These are phyloP conservation scores for Phialophora verrucosa DNA, from an alignment of 2,329 filamentous ascomycete genomes.

Conservation along the genomic window DNA sequence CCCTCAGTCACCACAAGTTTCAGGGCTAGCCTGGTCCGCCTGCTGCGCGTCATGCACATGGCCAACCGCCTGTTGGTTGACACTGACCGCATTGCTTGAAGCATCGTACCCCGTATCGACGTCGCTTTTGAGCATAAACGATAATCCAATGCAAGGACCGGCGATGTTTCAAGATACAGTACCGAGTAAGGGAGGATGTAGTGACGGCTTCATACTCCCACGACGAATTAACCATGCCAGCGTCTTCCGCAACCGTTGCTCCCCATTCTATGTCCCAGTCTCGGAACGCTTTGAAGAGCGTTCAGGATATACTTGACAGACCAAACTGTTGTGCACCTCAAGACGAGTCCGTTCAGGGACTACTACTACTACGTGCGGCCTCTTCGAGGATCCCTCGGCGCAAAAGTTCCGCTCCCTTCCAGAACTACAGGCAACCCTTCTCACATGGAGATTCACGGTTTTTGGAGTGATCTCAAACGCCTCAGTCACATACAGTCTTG, in stretches of 20 bases:
- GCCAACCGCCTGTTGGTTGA: neutral
- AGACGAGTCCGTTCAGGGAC: neutral
- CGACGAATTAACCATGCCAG: neutral
- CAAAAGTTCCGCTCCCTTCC: neutral
- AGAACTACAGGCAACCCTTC: neutral
- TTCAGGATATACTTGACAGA: neutral
- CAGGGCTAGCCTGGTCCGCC: conserved; percentile 22
- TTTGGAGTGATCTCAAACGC: too few species aligned
- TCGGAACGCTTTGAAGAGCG: neutral
- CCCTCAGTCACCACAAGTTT: conserved; percentile 24
- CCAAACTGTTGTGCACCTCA: neutral
- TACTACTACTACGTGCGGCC: neutral
- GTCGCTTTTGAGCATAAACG: neutral
- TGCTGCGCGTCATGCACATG: conserved; percentile 33
- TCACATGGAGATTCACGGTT: neutral
- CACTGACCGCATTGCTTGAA: neutral
- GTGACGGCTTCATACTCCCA: neutral
- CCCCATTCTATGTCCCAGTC: neutral
- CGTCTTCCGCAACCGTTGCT: neutral
- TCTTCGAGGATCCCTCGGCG: neutral
- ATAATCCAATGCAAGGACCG: conserved; percentile 1
- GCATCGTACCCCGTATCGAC: neutral
- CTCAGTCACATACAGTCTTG: too few species aligned
- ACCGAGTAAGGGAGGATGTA: neutral
- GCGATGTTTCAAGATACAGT: neutral